Conservation (phyloP, 2,329 filamentous ascomycete species). For the Cytospora leucostoma region DNA sequence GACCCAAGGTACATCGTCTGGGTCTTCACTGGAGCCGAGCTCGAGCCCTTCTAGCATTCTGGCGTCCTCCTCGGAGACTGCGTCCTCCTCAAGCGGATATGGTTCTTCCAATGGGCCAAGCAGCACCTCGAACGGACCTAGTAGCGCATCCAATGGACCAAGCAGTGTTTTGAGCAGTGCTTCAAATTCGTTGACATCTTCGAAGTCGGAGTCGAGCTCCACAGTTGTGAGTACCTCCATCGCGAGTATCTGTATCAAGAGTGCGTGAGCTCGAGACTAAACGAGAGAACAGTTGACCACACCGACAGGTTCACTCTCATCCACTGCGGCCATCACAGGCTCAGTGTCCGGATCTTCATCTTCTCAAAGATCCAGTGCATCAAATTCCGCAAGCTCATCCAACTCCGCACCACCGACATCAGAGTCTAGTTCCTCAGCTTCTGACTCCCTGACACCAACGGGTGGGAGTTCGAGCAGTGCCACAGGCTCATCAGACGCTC, state of each 20-base stretch:
- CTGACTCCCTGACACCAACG: background rate
- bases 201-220: constrained; percentile 3
- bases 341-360: background rate
- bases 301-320: background rate
- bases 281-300: background rate
- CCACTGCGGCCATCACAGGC: background rate
- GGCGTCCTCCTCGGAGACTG: background rate
- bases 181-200: constrained; percentile 6
- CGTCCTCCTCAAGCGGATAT: background rate
- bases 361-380: background rate
- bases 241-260: background rate
- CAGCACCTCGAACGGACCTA: background rate
- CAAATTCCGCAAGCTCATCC: constrained; percentile 1
- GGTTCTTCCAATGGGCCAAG: background rate
- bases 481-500: background rate
- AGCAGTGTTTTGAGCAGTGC: background rate
- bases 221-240: constrained; percentile 7
- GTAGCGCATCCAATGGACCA: background rate
- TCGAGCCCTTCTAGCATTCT: background rate
- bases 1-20: background rate
- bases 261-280: background rate
- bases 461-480: constrained; percentile 6
- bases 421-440: background rate
- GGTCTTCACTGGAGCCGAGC: background rate
- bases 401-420: background rate